Evolutionary conservation across 306 rosid species (phyloP), one percentile per base, ranked within the genome.

Genomic region (Pyrus bretschneideri): DNA sequence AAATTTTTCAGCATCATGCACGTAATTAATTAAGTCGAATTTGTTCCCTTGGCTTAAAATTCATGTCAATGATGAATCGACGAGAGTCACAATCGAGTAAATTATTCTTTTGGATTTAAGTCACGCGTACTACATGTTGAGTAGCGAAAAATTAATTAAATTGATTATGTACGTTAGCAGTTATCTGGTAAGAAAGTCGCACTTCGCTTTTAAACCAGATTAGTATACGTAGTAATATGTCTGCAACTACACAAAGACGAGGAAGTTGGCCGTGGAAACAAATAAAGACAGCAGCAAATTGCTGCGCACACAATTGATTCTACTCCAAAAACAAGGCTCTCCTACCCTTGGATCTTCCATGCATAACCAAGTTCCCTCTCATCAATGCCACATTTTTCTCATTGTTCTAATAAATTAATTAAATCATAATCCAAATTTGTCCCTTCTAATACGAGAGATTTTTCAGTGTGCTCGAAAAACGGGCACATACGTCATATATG

Each of bases 301-400:
- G n/a, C 27, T 7, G 42, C 40, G 17, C 38, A 14, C 60, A 38
- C 40, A 19, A 60, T 71, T 5, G 38, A 70, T 55, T 35, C 38
- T 49, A 51, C 78, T 78, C 83, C 54, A 42, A 62, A 69, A 54
- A 83, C 86, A 79, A 88, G 76, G 31, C 75, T 61, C 31, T 17
- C 7, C n/a, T 51, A 11, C 30, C 79, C 80, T 81, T 23, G 89
- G 58, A 72, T 73, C 17, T 68, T 38, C 80, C 90, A 83, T 15
- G 38, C 8, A 5, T 15, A 57, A 19, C 30, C 4, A 29, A 52
- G 61, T 44, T 49, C 29, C 21, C 66, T 46, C 22, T 23, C 17
- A 10, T 51, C 55, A 66, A 3, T 6, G 17, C 55, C 74, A 45
- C 9, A 23, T 62, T 82, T 74, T 82, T 70, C 38, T 12, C 70